A percentile compares a stretch with the other conserved stretches of the same genome.
Conservation (phyloP, 345 rosid genomes). For the Camelina laxa region DNA sequence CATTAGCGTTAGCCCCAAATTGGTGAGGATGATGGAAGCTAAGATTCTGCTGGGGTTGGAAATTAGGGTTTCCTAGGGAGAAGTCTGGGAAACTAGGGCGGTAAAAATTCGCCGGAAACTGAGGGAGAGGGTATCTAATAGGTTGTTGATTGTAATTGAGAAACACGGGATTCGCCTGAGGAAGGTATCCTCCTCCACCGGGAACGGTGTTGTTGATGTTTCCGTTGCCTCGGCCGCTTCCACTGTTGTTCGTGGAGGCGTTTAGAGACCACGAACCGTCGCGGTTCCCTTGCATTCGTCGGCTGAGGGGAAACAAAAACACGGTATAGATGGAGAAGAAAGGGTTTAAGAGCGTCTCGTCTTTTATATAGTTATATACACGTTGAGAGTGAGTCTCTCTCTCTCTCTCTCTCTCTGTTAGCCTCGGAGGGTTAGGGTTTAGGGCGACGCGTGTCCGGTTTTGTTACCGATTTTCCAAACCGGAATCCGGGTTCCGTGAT, state of each 20-base stretch:
- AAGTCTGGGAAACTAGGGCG: constrained; percentile 44
- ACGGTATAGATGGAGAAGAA: background rate
- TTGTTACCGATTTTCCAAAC: background rate
- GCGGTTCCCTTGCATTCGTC: constrained; percentile 46
- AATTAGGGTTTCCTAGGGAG: constrained; percentile 41
- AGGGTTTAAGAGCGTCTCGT: constrained; percentile 31
- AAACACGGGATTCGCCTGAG: constrained; percentile 36
- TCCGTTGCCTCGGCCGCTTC: constrained; percentile 33
- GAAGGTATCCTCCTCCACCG: constrained; percentile 40
- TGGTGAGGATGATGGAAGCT: constrained; percentile 47
- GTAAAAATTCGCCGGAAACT: constrained; percentile 41
- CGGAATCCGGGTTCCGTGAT: background rate
- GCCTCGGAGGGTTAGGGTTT: background rate
- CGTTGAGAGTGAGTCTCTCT: background rate
- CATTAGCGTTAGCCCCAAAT: constrained; percentile 28
- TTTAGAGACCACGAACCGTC: constrained; percentile 39
- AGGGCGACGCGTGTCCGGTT: background rate
- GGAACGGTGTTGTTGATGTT: constrained; percentile 3
- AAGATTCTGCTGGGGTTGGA: constrained; percentile 37
- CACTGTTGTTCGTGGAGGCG: constrained; percentile 10
- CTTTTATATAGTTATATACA: background rate
- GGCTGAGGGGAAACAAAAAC: background rate
- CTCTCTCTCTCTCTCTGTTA: constrained; percentile 19
- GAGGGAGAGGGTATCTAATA: constrained; percentile 40
- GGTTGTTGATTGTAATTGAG: constrained; percentile 48